Conservation (phyloP, 495 filamentous ascomycete genomes). For the Neurospora cerealis region DNA sequence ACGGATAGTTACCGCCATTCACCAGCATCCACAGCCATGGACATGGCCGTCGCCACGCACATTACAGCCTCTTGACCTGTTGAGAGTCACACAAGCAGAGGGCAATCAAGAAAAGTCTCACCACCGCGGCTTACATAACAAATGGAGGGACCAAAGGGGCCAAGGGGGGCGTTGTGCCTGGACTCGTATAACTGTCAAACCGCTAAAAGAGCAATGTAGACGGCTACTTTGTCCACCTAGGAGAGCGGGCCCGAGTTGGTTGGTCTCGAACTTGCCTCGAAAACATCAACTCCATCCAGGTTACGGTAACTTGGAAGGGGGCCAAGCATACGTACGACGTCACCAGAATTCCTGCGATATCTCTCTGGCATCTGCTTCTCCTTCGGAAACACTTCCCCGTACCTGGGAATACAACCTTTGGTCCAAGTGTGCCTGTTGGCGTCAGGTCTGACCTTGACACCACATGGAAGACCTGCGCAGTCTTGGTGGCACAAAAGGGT, state of each 20-base stretch:
- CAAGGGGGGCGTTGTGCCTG: background rate
- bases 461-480: background rate
- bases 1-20: background rate
- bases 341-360: background rate
- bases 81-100: background rate
- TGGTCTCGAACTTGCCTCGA: background rate
- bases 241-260: background rate
- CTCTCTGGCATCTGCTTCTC: background rate
- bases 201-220: background rate
- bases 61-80: background rate
- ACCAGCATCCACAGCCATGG: background rate
- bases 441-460: background rate
- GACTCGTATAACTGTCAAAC: background rate
- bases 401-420: background rate
- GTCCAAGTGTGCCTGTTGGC: background rate
- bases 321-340: background rate
- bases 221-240: background rate
- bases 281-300: background rate
- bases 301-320: background rate
- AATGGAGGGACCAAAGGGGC: background rate
- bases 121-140: background rate
- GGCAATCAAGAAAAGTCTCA: background rate
- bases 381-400: background rate
- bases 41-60: background rate
- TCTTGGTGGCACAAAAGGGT: conserved; percentile 2